These are phyloP conservation scores for Trichoderma polysporum DNA, from an alignment of 2,329 filamentous ascomycete species.

Conservation along the genomic window DNA sequence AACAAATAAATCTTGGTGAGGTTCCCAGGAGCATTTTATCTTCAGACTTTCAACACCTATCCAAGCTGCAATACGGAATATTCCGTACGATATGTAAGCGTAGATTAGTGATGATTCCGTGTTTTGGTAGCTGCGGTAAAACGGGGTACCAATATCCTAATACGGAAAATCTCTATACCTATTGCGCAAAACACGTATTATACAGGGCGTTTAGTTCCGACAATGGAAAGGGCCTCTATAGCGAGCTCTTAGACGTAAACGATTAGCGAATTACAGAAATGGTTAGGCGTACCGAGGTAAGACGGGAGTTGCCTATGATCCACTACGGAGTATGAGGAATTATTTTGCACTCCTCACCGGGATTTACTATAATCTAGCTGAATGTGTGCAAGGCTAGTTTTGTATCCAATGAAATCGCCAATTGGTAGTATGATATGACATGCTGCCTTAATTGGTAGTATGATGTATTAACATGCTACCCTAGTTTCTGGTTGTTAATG, in stretches of 20 bases:
- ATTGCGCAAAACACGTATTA: neutral
- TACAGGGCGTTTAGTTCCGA: neutral
- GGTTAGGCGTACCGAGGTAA: neutral
- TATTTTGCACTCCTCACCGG: neutral
- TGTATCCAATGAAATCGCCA: neutral
- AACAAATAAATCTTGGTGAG: accelerated
- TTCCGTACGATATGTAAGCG: neutral
- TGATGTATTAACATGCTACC: neutral
- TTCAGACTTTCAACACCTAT: neutral
- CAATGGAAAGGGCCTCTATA: no score
- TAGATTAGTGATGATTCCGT: neutral
- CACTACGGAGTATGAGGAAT: neutral
- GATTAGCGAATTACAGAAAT: neutral
- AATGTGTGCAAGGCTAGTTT: neutral
- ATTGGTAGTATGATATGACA: neutral
- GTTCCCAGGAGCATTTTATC: neutral
- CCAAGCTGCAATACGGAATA: neutral
- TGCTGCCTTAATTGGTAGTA: neutral
- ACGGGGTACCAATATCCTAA: neutral
- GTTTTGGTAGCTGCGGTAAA: neutral
- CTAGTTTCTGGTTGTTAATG: neutral
- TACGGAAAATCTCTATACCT: neutral
- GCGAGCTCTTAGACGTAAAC: no score
- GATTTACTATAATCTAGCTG: neutral
- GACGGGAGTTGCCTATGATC: neutral